Conservation (phyloP, 495 filamentous ascomycete genomes). For the Hyaloscypha variabilis region DNA sequence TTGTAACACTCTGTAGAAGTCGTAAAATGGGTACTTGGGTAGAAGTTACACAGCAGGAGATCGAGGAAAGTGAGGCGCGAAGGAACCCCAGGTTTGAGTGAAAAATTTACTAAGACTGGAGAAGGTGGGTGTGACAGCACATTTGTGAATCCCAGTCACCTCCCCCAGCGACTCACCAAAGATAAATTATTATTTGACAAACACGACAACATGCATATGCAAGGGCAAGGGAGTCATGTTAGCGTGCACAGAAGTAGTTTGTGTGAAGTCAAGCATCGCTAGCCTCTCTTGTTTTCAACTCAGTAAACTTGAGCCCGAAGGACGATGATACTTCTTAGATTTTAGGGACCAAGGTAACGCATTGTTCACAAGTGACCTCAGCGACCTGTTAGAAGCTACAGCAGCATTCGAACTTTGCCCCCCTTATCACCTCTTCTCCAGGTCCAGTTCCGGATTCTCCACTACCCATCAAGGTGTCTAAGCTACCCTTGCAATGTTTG, state of each 20-base stretch:
- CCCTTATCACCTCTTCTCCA: not conserved
- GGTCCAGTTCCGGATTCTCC: not conserved
- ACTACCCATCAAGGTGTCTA: slow-evolving; percentile 17
- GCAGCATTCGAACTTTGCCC: not conserved
- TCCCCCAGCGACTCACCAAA: not conserved
- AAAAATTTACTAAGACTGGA: not conserved
- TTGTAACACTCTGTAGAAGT: too few relatives aligned
- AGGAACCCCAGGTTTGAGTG: not conserved
- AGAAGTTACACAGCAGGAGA: too few relatives aligned
- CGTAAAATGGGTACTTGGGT: too few relatives aligned
- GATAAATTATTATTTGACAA: not conserved
- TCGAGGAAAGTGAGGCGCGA: not conserved
- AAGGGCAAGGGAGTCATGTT: slow-evolving; percentile 1
- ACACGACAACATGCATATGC: slow-evolving; percentile 1
- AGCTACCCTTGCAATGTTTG: not conserved
- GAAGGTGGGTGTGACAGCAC: not conserved
- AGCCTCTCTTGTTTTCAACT: not conserved
- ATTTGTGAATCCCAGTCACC: not conserved
- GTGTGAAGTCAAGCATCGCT: not conserved
- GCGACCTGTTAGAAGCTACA: too few relatives aligned
- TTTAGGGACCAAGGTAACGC: too few relatives aligned
- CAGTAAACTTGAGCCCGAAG: not conserved
- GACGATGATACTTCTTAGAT: not conserved
- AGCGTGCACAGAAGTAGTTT: not conserved
- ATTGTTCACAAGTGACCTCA: too few relatives aligned